Percentiles rank a stretch among this genome's conserved stretches.
phyloP scores from a whole-genome alignment of 2,329 filamentous ascomycete species.

The Tolypocladium nubicola region DNA sequence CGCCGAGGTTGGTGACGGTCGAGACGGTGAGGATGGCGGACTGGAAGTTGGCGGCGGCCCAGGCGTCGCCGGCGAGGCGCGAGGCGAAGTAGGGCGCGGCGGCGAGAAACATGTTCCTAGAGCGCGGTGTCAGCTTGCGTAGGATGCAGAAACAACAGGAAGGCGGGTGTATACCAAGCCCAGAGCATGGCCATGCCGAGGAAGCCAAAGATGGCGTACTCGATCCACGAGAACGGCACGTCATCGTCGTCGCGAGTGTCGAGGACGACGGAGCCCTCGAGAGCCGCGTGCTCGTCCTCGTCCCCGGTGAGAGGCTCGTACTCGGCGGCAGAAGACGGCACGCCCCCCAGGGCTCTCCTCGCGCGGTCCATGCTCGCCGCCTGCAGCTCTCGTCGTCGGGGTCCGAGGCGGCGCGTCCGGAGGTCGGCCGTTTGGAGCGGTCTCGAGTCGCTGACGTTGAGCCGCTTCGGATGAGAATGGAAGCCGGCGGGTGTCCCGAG shows the following conservation, averaged over 20 bases:
- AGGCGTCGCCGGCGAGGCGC: conserved; percentile 62
- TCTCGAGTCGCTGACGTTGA: neutral
- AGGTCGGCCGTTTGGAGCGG: neutral
- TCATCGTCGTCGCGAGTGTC: conserved; percentile 21
- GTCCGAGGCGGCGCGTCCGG: neutral
- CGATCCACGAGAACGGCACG: conserved; percentile 66
- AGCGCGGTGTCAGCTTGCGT: neutral
- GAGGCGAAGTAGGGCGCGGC: conserved; percentile 86
- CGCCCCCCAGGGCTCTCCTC: conserved; percentile 10
- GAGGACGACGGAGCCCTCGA: conserved; percentile 10
- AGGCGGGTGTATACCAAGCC: conserved; percentile 63
- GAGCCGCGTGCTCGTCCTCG: conserved; percentile 12
- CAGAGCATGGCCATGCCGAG: conserved; percentile 92
- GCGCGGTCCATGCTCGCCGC: conserved; percentile 15
- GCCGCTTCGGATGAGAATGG: neutral
- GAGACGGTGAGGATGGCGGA: conserved; percentile 80
- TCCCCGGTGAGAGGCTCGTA: conserved; percentile 20
- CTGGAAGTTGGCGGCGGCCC: conserved; percentile 75
- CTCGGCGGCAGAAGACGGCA: conserved; percentile 14
- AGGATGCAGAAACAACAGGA: neutral
- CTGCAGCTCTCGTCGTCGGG: neutral
- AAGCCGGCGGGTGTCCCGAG: neutral
- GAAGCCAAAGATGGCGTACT: conserved; percentile 77
- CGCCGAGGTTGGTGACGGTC: conserved; percentile 68
- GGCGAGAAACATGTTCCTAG: conserved; percentile 96